Conservation (phyloP, 805 yeast genomes). For the Lachancea thermotolerans region DNA sequence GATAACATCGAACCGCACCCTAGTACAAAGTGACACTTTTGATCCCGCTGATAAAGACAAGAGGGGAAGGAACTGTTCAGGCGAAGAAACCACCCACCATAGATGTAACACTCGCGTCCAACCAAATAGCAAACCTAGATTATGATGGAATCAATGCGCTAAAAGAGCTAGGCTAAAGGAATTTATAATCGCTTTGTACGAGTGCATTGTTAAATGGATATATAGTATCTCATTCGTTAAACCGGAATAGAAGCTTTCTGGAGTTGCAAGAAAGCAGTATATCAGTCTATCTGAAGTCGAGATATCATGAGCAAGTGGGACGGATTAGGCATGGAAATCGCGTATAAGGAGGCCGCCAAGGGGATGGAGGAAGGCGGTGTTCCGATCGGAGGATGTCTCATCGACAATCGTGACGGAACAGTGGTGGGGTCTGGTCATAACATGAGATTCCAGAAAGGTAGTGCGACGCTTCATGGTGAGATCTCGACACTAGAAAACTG, state of each 20-base stretch:
- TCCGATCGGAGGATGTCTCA: conserved; percentile 53
- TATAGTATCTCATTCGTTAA: too few relatives aligned
- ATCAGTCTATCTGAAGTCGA: background rate
- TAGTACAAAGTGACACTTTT: background rate
- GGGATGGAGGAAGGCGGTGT: conserved; percentile 83
- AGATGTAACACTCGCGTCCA: too few relatives aligned
- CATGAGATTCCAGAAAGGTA: conserved; percentile 75
- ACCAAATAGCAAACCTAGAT: too few relatives aligned
- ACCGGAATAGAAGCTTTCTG: too few relatives aligned
- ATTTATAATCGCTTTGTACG: too few relatives aligned
- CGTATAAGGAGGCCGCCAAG: conserved; percentile 62
- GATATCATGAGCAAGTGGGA: conserved; percentile 45
- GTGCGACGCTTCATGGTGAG: conserved; percentile 88
- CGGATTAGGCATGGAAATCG: conserved; percentile 56
- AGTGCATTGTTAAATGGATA: too few relatives aligned
- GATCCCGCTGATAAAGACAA: too few relatives aligned
- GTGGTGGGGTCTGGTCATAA: conserved; percentile 88
- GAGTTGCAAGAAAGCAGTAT: background rate
- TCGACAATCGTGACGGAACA: conserved; percentile 55
- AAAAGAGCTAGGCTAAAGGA: too few relatives aligned
- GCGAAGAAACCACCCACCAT: too few relatives aligned
- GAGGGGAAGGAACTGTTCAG: too few relatives aligned
- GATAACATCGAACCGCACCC: background rate
- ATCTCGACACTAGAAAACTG: conserved; percentile 84
- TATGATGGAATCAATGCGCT: too few relatives aligned